Evolutionary conservation across 192 early-diverging fungal genomes (phyloP).

Genomic region (Backusella parvicylindrica): DNA sequence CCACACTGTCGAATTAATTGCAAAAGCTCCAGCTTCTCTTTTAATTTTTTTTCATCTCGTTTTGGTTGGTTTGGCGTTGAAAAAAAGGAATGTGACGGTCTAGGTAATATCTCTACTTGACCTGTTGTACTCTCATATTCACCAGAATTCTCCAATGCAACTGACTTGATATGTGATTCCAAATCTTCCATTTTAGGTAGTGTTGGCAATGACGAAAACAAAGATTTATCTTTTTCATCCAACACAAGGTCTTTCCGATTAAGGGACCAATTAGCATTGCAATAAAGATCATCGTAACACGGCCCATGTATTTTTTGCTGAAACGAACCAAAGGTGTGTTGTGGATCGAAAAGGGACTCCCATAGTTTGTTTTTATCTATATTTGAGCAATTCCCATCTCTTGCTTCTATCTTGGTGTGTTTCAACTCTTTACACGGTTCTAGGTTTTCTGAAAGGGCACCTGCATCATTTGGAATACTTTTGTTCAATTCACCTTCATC

Average conservation of each 20-base stretch:
- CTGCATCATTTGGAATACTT: background rate
- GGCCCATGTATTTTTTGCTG: background rate
- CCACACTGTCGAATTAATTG: slow-evolving; percentile 4
- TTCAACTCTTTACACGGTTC: background rate
- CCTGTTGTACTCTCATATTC: background rate
- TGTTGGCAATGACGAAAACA: background rate
- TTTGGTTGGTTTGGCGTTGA: background rate
- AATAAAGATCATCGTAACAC: background rate
- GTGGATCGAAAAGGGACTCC: slow-evolving; percentile 21
- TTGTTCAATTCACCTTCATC: background rate
- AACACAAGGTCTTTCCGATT: background rate
- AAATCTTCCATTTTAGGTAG: slow-evolving; percentile 13
- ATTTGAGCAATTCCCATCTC: background rate
- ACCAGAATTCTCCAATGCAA: background rate
- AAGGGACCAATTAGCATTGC: background rate
- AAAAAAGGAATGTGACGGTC: slow-evolving; percentile 7
- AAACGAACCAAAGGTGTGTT: slow-evolving; percentile 15
- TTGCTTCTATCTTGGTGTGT: background rate
- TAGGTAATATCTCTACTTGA: slow-evolving; percentile 16
- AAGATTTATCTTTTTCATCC: background rate
- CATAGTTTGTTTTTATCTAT: slow-evolving; percentile 18
- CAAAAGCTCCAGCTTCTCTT: slow-evolving; percentile 15
- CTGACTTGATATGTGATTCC: background rate
- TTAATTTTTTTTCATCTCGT: background rate
- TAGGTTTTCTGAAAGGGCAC: background rate